Conservation (phyloP, 1,284 basidiomycete species). For the Ceratobasidium sp. region DNA sequence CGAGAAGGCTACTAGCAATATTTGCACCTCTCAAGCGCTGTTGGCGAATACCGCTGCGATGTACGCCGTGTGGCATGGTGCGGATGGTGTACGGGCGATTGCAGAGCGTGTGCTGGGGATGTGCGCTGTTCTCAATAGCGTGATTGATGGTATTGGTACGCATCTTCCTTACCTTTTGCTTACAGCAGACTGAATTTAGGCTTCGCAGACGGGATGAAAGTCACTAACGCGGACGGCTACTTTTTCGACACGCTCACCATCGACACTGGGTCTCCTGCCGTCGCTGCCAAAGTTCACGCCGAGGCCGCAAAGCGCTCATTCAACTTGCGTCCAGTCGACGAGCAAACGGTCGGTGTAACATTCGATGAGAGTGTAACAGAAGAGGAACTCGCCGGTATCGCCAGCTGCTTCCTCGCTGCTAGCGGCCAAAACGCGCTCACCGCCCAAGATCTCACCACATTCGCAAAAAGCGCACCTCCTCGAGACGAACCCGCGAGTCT, state of each 20-base stretch:
- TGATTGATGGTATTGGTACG: conserved; percentile 28
- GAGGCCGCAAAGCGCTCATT: conserved; percentile 76
- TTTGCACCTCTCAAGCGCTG: conserved; percentile 93
- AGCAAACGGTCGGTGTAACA: conserved; percentile 85
- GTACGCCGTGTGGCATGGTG: conserved; percentile 98
- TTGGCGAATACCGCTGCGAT: conserved; percentile 98
- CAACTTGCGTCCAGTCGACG: conserved; percentile 88
- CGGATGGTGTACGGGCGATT: conserved; percentile 86
- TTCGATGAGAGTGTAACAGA: conserved; percentile 92
- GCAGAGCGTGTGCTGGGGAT: conserved; percentile 63
- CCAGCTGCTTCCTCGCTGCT: conserved; percentile 39
- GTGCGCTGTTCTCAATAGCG: conserved; percentile 9
- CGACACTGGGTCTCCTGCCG: conserved; percentile 73
- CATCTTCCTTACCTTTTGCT: neutral
- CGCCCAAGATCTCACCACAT: conserved; percentile 10
- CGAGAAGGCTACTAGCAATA: conserved; percentile 95
- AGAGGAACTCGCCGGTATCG: conserved; percentile 77
- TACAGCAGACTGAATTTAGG: neutral
- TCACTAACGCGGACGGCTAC: conserved; percentile 65
- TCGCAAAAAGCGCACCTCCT: conserved; percentile 7
- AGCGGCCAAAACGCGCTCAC: conserved; percentile 9
- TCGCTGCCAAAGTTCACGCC: conserved; percentile 77
- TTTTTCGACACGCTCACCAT: conserved; percentile 98
- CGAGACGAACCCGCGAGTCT: conserved; percentile 24
- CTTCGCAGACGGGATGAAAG: conserved; percentile 53